These are phyloP conservation scores for Nothomitra cinnamomea DNA, from an alignment of 2,329 filamentous ascomycete species.

Conservation along the genomic window DNA sequence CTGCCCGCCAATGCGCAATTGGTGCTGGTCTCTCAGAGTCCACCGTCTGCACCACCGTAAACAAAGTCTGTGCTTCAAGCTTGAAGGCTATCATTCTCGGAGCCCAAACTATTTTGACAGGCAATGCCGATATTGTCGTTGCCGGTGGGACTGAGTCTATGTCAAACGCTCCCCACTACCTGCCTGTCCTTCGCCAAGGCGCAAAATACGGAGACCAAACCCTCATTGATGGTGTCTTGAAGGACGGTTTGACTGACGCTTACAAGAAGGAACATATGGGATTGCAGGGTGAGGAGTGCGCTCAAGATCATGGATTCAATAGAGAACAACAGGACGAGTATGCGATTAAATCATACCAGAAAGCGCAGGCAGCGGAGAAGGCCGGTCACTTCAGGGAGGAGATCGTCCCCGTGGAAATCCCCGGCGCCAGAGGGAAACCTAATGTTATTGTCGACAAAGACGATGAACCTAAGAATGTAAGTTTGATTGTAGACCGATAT, in stretches of 20 bases:
- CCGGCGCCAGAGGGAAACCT: constrained; percentile 81
- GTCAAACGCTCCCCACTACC: constrained; percentile 95
- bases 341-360: constrained; percentile 87
- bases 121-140: constrained; percentile 81
- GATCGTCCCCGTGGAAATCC: constrained; percentile 79
- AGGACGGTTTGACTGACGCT: constrained; percentile 87
- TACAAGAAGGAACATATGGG: constrained; percentile 98
- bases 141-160: constrained; percentile 95
- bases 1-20: constrained; percentile 85
- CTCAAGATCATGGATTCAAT: constrained; percentile 61
- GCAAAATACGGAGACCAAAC: constrained; percentile 88
- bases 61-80: constrained; percentile 96
- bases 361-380: constrained; percentile 72
- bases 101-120: constrained; percentile 93
- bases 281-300: constrained; percentile 80
- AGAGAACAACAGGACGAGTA: constrained; percentile 88
- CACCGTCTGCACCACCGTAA: constrained; percentile 79
- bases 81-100: constrained; percentile 90
- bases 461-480: constrained; percentile 84
- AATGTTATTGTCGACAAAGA: constrained; percentile 63
- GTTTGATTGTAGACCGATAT: constrained; percentile 11
- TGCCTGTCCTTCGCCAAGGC: constrained; percentile 69
- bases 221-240: constrained; percentile 78
- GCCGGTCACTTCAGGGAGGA: constrained; percentile 67
- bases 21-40: constrained; percentile 67